These are phyloP conservation scores for Abrus pulchellus DNA, from an alignment of 306 rosid species.

Conservation along the genomic window DNA sequence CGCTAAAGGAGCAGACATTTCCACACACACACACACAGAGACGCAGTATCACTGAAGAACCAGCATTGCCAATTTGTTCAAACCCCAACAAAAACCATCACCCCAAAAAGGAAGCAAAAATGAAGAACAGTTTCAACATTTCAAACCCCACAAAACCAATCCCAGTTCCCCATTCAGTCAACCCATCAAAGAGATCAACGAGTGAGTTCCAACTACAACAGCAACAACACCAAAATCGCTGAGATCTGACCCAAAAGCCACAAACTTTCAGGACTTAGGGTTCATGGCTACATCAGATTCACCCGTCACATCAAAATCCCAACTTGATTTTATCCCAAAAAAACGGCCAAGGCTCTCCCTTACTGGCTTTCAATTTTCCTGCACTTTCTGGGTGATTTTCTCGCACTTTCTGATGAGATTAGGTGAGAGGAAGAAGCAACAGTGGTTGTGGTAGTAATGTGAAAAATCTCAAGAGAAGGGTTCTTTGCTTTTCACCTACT, in stretches of 20 bases:
- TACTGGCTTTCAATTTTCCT: slow-evolving; percentile 3
- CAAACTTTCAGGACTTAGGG: slow-evolving; percentile 30
- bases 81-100: slow-evolving; percentile 39
- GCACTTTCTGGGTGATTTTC: slow-evolving; percentile 43
- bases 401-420: slow-evolving; percentile 59
- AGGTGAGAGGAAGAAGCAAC: slow-evolving; percentile 58
- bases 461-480: slow-evolving; percentile 42
- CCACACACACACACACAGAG: slow-evolving; percentile 46
- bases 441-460: slow-evolving; percentile 62
- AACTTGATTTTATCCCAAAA: slow-evolving; percentile 40
- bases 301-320: slow-evolving; percentile 34
- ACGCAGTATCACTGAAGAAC: slow-evolving; percentile 38
- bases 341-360: slow-evolving; percentile 20
- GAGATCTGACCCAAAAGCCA: slow-evolving; percentile 57
- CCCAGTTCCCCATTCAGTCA: slow-evolving; percentile 46
- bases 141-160: slow-evolving; percentile 42
- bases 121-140: slow-evolving; percentile 40
- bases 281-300: slow-evolving; percentile 38
- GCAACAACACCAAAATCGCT: slow-evolving; percentile 45
- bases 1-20: slow-evolving; percentile 91
- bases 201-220: slow-evolving; percentile 37
- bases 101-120: neutral
- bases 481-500: slow-evolving; percentile 81
- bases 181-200: slow-evolving; percentile 61
- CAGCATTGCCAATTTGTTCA: slow-evolving; percentile 56